Evolutionary conservation across 352 stramenopile species (phyloP).

Genomic region (Pythium folliculosum): DNA sequence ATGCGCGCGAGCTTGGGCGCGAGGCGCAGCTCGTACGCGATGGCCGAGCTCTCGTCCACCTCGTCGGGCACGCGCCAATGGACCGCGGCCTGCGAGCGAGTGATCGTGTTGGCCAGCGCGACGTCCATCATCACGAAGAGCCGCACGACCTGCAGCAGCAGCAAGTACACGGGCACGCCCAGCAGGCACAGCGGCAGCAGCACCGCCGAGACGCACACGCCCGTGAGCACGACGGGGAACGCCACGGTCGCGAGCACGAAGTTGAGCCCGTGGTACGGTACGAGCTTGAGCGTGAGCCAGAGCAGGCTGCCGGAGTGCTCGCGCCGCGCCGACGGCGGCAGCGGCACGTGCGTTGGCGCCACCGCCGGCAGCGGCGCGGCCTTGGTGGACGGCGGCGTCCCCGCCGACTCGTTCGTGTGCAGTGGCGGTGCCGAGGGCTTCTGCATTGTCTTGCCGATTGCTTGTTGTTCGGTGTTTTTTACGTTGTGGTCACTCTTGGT

Average conservation of each 20-base stretch:
- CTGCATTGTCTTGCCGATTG: not conserved
- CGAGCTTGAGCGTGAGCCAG: conserved; percentile 38
- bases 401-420: not conserved
- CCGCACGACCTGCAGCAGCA: conserved; percentile 56
- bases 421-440: conserved; percentile 13
- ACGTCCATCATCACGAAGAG: conserved; percentile 57
- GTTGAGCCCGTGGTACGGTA: conserved; percentile 73
- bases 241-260: conserved; percentile 44
- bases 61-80: conserved; percentile 20
- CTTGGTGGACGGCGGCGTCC: not conserved
- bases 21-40: conserved; percentile 17
- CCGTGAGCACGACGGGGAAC: conserved; percentile 57
- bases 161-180: conserved; percentile 62
- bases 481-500: not conserved
- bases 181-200: conserved; percentile 69
- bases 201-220: conserved; percentile 46
- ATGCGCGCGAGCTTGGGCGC: conserved; percentile 21
- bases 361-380: not conserved
- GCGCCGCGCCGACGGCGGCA: conserved; percentile 16
- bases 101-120: conserved; percentile 63
- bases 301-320: conserved; percentile 7
- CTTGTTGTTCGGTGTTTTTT: not conserved
- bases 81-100: conserved; percentile 29
- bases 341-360: conserved; percentile 5
- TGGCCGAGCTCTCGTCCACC: conserved; percentile 2